These are phyloP conservation scores for Irpex sp. DNA, from an alignment of 1,284 basidiomycete species.

Conservation along the genomic window DNA sequence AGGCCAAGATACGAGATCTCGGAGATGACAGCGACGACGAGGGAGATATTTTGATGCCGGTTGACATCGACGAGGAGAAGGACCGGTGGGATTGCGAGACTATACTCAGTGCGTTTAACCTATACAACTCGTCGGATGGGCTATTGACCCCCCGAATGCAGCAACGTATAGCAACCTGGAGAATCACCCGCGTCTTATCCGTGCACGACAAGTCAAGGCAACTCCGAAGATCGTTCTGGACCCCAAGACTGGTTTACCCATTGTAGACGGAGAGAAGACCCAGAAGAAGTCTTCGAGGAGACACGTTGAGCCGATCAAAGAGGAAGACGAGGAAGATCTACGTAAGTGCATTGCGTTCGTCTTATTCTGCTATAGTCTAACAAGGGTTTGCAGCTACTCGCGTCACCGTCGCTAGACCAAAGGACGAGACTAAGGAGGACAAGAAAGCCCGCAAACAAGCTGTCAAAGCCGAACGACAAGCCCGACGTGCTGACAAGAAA, in stretches of 20 bases:
- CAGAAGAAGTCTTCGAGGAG: constrained; percentile 2
- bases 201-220: constrained; percentile 51
- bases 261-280: constrained; percentile 31
- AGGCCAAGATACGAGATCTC: constrained; percentile 49
- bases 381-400: constrained; percentile 26
- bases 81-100: constrained; percentile 95
- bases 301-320: constrained; percentile 16
- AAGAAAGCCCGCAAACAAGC: constrained; percentile 88
- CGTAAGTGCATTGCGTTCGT: constrained; percentile 16
- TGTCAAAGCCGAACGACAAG: constrained; percentile 79
- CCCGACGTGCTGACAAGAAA: constrained; percentile 81
- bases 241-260: constrained; percentile 72
- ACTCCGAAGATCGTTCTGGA: constrained; percentile 70
- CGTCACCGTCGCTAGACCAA: constrained; percentile 63
- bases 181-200: constrained; percentile 88
- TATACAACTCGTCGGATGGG: background rate
- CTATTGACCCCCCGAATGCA: constrained; percentile 29
- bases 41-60: constrained; percentile 48
- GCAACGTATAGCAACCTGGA: constrained; percentile 95
- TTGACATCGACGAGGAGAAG: constrained; percentile 61
- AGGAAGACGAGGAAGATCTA: constrained; percentile 34
- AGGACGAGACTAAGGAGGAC: constrained; percentile 82
- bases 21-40: constrained; percentile 38
- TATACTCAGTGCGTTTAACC: constrained; percentile 71
- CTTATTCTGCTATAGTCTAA: background rate